Evolutionary conservation across 1,284 basidiomycete species (phyloP), one percentile per base, ranked within the genome.

Genomic region (Rhizopogon parksii): DNA sequence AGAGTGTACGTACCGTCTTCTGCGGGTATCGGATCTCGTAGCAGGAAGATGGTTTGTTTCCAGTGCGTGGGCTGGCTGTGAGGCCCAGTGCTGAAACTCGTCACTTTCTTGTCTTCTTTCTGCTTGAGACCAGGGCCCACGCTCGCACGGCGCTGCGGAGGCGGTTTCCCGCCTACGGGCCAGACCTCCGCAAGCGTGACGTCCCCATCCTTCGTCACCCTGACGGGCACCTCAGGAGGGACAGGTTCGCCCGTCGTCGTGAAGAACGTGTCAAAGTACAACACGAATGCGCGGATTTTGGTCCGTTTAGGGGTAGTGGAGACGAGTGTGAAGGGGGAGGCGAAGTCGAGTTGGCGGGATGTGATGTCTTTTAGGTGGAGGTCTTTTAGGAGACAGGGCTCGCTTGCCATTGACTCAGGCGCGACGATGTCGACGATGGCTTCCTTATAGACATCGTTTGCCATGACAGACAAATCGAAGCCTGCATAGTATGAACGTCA

Each of bases 251-350:
- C 79, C 34, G 76, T 73, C 3, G 76, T 67, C 1, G 83, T 83
- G 76, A 97, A 96, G 76, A 93, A 95, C 0, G 86, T 87, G 70
- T 97, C 94, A 62, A 97, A 97, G 71, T 94, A 94, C n/a, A 93
- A 82, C 24, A 95, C 75, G 70, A 97, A 84, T 3, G 91, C 81
- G 61, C 86, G 83, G 42, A 93, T 77, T 59, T 84, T 87, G 2
- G 76, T 80, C 21, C 79, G 73, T 50, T 76, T 74, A 19, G 75
- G 70, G 2, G 79, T 72, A 1, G 77, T 86, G 4, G 84, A 80
- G 24, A 70, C 65, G 32, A 96, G 77, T 2, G 72, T 76, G 70
- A 96, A 96, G 0, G 83, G 65, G 0, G 88, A 79, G 8, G 79
- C 72, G 69, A 95, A 95, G 58, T 91, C 82, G 50, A 95, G 83